Conservation (phyloP, 2,329 filamentous ascomycete species). For the Reticulascus tulasneorum region DNA sequence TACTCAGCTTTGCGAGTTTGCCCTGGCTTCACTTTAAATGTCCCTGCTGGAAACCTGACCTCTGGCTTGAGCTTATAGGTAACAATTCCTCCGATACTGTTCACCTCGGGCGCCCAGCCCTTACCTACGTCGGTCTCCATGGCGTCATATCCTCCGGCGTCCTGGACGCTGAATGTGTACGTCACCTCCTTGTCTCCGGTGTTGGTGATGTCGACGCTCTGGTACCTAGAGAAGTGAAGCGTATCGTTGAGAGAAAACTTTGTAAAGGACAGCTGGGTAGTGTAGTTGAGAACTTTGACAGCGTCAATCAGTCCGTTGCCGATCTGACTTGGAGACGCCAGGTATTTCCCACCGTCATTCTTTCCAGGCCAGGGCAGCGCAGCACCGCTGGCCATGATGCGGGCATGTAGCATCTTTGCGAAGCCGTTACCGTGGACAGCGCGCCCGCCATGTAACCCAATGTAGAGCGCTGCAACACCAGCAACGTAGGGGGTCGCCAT, state of each 20-base stretch:
- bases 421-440: conserved; percentile 23
- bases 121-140: conserved; percentile 27
- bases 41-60: neutral
- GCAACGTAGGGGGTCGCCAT: conserved; percentile 45
- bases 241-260: conserved; percentile 41
- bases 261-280: conserved; percentile 30
- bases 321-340: conserved; percentile 30
- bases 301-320: conserved; percentile 38
- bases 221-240: conserved; percentile 26
- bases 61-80: conserved; percentile 4
- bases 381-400: conserved; percentile 27
- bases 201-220: conserved; percentile 28
- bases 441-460: conserved; percentile 25
- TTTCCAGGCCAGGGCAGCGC: conserved; percentile 21
- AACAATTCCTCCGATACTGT: conserved; percentile 8
- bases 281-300: conserved; percentile 33
- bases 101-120: conserved; percentile 7
- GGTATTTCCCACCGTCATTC: conserved; percentile 18
- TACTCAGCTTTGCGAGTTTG: conserved; percentile 13
- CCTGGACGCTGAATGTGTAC: conserved; percentile 24
- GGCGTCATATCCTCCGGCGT: conserved; percentile 30
- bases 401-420: conserved; percentile 20
- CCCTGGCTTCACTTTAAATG: conserved; percentile 20
- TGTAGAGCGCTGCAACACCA: conserved; percentile 32
- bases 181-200: conserved; percentile 24